Evolutionary conservation across 352 stramenopile genomes (phyloP), one percentile per base, ranked within the genome.

Genomic region (Pythium myriotylum): DNA sequence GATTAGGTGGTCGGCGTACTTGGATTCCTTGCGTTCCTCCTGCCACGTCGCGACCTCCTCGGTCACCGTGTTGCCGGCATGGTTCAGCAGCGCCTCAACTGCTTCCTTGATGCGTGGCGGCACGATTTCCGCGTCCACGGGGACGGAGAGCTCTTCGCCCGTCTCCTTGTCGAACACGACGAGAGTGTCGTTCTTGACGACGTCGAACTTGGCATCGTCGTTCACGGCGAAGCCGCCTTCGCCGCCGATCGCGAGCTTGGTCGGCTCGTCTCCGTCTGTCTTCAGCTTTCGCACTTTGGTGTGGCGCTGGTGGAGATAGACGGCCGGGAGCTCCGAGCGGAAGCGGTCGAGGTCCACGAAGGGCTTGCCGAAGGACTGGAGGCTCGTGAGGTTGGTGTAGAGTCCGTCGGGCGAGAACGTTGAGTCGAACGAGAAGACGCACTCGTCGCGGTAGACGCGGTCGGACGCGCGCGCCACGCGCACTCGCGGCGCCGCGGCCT

Each of bases 401-500:
- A 94, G 56, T 37, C 87, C 87, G 2, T 71, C 65, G 10, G 73
- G 56, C 2, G 79, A 86, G 20, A 92, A 75, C 40, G 84, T 47
- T 43, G 88, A 97, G 70, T 99, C 91, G 72, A 99, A 99, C 17
- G 89, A 98, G 66, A 98, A 98, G 42, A 96, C 90, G 77, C 97
- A 99, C 77, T 99, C 97, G 45, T 98, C 96, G 55, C 98, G 97
- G 69, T 94, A 98, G 40, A 99, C 97, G 54, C 81, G 77, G 56
- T 90, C 80, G 7, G 73, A 74, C 26, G 73, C 74, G 24, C 71
- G 72, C 33, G 85, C 77, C 8, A 91, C 53, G 54, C 78, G 74
- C 41, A 84, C 79, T 39, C 58, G 68, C 19, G 73, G 52, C 13
- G 73, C 67, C 13, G 74, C 51, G 13, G 42, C 20, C 41, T 27